phyloP scores from a whole-genome alignment of 2,329 filamentous ascomycete genomes.

The Berkeleyomyces basicola region DNA sequence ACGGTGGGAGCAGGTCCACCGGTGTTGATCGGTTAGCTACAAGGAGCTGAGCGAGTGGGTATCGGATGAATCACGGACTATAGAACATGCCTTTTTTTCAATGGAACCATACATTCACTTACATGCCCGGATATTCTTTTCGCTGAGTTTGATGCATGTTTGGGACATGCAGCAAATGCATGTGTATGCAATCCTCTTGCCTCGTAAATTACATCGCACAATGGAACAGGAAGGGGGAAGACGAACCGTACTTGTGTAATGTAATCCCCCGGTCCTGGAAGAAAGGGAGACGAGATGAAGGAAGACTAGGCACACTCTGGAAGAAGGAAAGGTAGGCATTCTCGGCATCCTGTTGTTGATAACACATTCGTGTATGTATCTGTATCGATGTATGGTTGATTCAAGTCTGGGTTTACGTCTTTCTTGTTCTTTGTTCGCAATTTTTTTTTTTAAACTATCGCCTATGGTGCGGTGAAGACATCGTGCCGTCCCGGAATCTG shows the following conservation, averaged over 20 bases:
- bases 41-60: no score
- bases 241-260: background rate
- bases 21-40: no score
- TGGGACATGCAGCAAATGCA: background rate
- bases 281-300: background rate
- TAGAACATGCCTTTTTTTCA: no score
- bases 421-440: no score
- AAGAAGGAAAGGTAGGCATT: no score
- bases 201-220: background rate
- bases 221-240: background rate
- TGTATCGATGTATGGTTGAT: no score
- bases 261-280: background rate
- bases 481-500: background rate
- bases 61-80: no score
- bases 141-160: background rate
- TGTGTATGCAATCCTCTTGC: background rate
- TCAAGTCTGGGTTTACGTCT: no score
- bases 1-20: no score
- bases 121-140: background rate
- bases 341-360: no score
- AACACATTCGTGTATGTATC: no score
- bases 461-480: background rate
- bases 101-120: background rate
- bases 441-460: background rate
- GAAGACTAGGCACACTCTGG: no score